Conservation (phyloP, 352 stramenopile species). For the Phytophthora cactorum region DNA sequence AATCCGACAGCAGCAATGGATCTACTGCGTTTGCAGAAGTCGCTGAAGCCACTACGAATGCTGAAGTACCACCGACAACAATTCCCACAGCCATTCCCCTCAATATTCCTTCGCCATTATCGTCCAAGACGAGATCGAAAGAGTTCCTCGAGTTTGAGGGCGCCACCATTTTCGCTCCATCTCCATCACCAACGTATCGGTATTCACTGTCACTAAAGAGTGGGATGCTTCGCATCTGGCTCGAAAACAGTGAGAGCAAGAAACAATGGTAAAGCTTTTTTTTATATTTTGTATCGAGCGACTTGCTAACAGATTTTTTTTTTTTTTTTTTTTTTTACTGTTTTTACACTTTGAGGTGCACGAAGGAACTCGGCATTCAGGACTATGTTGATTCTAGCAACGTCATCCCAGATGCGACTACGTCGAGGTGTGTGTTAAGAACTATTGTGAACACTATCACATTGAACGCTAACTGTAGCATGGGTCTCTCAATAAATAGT, state of each 20-base stretch:
- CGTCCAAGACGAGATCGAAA: background rate
- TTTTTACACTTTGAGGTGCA: background rate
- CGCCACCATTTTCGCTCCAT: background rate
- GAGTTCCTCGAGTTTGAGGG: conserved; percentile 12
- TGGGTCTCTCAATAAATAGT: background rate
- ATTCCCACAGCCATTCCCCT: background rate
- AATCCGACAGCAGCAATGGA: too few species aligned
- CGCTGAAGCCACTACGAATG: background rate
- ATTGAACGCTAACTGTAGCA: background rate
- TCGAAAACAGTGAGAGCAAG: conserved; percentile 12
- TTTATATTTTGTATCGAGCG: background rate
- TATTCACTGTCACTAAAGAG: conserved; percentile 9
- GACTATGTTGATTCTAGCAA: conserved; percentile 12
- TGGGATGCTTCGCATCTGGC: conserved; percentile 19
- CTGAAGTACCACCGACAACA: background rate
- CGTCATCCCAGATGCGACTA: conserved; percentile 12
- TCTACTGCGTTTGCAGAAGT: too few species aligned
- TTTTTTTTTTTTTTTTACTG: background rate
- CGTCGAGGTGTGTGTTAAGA: conserved; percentile 3
- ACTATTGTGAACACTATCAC: background rate
- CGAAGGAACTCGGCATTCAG: background rate
- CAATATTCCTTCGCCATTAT: background rate
- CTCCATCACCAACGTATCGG: background rate
- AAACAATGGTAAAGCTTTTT: conserved; percentile 11
- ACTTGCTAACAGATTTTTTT: background rate